Evolutionary conservation across 2,329 filamentous ascomycete genomes (phyloP).

Genomic region (Hymenoscyphus linearis): DNA sequence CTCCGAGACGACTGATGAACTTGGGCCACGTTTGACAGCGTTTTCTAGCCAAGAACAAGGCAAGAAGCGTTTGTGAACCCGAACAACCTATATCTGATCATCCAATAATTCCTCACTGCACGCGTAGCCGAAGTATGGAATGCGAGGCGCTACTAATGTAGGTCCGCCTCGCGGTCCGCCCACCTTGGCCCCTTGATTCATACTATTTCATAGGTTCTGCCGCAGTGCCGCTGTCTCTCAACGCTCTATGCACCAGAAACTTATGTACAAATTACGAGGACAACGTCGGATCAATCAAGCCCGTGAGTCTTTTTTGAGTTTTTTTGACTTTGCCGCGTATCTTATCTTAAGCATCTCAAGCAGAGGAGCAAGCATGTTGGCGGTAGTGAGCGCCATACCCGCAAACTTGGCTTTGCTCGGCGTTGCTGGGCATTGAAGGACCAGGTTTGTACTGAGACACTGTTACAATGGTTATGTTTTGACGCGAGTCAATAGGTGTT

Average conservation of each 20-base stretch:
- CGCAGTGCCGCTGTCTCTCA: not conserved
- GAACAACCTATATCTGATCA: not conserved
- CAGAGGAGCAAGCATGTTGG: not conserved
- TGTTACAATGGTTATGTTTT: slow-evolving; percentile 10
- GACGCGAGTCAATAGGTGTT: slow-evolving; percentile 2
- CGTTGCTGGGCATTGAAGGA: not conserved
- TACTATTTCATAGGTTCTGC: too few relatives aligned
- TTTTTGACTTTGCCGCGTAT: not conserved
- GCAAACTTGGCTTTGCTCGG: slow-evolving; percentile 3
- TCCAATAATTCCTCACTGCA: not conserved
- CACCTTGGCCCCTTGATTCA: not conserved
- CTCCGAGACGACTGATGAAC: not conserved
- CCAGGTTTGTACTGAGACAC: slow-evolving; percentile 2
- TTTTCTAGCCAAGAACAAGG: not conserved
- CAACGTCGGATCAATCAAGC: not conserved
- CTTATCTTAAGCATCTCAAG: slow-evolving; percentile 4
- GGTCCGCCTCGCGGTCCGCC: not conserved
- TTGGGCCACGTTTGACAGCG: not conserved
- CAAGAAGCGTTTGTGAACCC: not conserved
- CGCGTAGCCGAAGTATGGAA: not conserved
- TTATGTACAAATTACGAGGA: not conserved
- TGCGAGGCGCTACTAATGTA: not conserved
- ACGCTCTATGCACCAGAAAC: not conserved
- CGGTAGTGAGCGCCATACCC: slow-evolving; percentile 7
- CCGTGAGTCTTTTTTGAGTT: slow-evolving; percentile 1